Percentiles rank a stretch among this genome's conserved stretches.
Conservation (phyloP, 2,329 filamentous ascomycete species). For the Epichloe scottii region DNA sequence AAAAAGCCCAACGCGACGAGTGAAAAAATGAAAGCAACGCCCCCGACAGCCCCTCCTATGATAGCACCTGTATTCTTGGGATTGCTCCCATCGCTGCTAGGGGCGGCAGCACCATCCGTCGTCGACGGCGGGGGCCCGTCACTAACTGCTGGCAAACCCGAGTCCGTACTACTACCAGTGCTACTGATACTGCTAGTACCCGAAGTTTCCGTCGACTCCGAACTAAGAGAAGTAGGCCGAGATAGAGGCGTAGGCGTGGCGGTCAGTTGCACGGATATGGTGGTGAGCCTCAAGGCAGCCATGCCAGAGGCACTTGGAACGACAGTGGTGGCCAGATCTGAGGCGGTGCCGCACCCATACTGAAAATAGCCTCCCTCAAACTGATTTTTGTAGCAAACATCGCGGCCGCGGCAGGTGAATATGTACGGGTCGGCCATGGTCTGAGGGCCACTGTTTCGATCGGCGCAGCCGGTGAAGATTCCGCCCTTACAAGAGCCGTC, state of each 20-base stretch:
- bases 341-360: constrained; percentile 41
- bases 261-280: constrained; percentile 29
- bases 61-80: constrained; percentile 34
- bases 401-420: constrained; percentile 37
- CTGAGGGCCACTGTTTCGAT: constrained; percentile 35
- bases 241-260: constrained; percentile 25
- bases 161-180: neutral
- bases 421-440: constrained; percentile 42
- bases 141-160: neutral
- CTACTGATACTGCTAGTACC: neutral
- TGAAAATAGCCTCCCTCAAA: constrained; percentile 44
- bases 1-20: constrained; percentile 30
- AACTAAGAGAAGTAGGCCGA: constrained; percentile 29
- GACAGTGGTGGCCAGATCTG: constrained; percentile 36
- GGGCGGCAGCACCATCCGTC: constrained; percentile 14
- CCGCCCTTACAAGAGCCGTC: constrained; percentile 37
- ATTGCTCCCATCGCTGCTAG: constrained; percentile 14
- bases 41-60: constrained; percentile 41
- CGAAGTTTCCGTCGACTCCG: constrained; percentile 8
- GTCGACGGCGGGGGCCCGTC: constrained; percentile 8
- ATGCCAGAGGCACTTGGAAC: constrained; percentile 32
- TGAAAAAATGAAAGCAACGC: constrained; percentile 32
- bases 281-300: constrained; percentile 21
- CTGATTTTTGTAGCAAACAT: constrained; percentile 42
- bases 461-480: constrained; percentile 46